A percentile compares a stretch with the other conserved stretches of the same genome.
These are phyloP conservation scores for Daldinia decipiens DNA, from an alignment of 495 filamentous ascomycete species.

Conservation along the genomic window DNA sequence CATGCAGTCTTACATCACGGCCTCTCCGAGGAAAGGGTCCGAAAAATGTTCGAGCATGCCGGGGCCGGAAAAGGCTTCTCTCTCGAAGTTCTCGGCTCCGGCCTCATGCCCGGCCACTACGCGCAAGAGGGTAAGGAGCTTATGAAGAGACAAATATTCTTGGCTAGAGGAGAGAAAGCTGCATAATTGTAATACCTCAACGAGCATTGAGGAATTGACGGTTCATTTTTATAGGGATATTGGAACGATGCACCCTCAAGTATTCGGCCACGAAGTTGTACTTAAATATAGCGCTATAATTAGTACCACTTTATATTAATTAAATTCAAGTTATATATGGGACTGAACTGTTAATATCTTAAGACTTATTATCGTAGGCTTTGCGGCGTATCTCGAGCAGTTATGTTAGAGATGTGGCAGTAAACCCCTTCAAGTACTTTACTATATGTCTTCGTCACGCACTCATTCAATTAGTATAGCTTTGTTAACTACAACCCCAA, in stretches of 20 bases:
- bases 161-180: constrained; percentile 48
- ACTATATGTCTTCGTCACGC: not conserved
- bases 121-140: constrained; percentile 19
- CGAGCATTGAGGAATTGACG: not conserved
- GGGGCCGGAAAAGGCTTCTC: constrained; percentile 59
- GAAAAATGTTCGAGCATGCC: constrained; percentile 61
- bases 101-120: constrained; percentile 37
- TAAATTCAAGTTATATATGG: too few relatives aligned
- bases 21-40: constrained; percentile 63
- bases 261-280: not conserved
- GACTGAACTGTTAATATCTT: not conserved
- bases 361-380: not conserved
- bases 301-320: too few relatives aligned
- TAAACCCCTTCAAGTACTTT: not conserved
- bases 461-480: not conserved
- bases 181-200: not conserved
- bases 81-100: constrained; percentile 50
- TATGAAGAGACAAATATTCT: constrained; percentile 44
- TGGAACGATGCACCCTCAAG: not conserved
- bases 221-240: not conserved
- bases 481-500: not conserved
- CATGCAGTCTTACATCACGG: constrained; percentile 67
- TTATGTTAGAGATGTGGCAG: not conserved
- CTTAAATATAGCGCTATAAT: not conserved
- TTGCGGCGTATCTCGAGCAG: not conserved